These are phyloP conservation scores for Erigeron canadensis DNA, from an alignment of 129 eudicot species.

Conservation along the genomic window DNA sequence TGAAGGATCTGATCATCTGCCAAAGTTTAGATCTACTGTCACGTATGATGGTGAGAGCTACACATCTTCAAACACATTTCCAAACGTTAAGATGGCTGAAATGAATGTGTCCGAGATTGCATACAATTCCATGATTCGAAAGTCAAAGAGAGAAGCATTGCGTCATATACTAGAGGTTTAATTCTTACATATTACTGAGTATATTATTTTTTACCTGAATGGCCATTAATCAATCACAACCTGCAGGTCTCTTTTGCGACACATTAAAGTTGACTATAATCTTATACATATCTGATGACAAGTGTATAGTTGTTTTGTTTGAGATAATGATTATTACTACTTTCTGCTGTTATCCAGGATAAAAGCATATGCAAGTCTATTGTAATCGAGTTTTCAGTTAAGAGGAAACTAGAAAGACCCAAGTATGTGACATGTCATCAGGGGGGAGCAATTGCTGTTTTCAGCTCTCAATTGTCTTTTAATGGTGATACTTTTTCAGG, in stretches of 20 bases:
- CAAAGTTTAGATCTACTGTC: slow-evolving; percentile 45
- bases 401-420: slow-evolving; percentile 38
- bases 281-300: not conserved
- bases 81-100: slow-evolving; percentile 43
- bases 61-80: slow-evolving; percentile 34
- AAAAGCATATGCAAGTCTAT: slow-evolving; percentile 53
- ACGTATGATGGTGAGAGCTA: slow-evolving; percentile 42
- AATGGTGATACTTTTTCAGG: slow-evolving; percentile 47
- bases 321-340: not conserved
- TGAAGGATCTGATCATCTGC: slow-evolving; percentile 47
- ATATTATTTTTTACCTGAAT: not conserved
- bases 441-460: slow-evolving; percentile 28
- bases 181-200: slow-evolving; percentile 6
- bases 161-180: slow-evolving; percentile 46
- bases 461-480: slow-evolving; percentile 37
- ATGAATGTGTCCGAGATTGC: slow-evolving; percentile 54
- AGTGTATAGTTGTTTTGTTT: not conserved
- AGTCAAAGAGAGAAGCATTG: slow-evolving; percentile 33
- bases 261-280: not conserved
- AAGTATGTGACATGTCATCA: slow-evolving; percentile 33
- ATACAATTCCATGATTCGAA: slow-evolving; percentile 26
- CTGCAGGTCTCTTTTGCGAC: not conserved
- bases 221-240: no score
- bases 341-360: slow-evolving; percentile 36
- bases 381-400: slow-evolving; percentile 48